phyloP scores from a whole-genome alignment of 1,139 yeast genomes.

The Magnusiomyces tetraspermus region DNA sequence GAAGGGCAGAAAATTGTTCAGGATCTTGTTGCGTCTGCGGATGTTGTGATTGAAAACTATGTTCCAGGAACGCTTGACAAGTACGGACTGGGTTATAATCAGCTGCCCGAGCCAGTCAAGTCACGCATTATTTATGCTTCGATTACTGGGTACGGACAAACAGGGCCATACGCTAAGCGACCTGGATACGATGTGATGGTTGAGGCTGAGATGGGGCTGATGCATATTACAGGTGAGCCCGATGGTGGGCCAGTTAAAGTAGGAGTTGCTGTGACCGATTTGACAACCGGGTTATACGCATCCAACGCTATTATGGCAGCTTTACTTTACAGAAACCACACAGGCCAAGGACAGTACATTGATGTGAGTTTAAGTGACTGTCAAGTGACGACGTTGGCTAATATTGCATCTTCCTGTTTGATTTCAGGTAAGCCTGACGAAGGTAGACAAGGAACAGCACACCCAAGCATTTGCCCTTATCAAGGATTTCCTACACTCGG shows the following conservation, averaged over 20 bases:
- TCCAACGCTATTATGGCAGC: constrained; percentile 35
- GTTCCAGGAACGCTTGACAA: constrained; percentile 35
- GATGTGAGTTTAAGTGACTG: constrained; percentile 35
- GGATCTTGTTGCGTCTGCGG: constrained; percentile 29
- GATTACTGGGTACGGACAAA: constrained; percentile 37
- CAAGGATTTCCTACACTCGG: constrained; percentile 35
- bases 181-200: constrained; percentile 41
- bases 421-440: constrained; percentile 35
- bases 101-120: constrained; percentile 19
- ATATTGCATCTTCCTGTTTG: constrained; percentile 35
- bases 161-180: constrained; percentile 32
- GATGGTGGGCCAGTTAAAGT: constrained; percentile 37
- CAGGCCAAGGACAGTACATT: constrained; percentile 33
- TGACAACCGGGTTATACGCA: constrained; percentile 37
- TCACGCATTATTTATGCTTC: constrained; percentile 33
- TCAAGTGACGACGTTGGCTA: constrained; percentile 35
- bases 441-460: constrained; percentile 38
- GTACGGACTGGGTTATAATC: constrained; percentile 32
- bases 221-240: constrained; percentile 39
- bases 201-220: constrained; percentile 38
- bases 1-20: constrained; percentile 31
- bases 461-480: constrained; percentile 38
- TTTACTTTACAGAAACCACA: constrained; percentile 23
- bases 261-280: constrained; percentile 38
- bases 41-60: constrained; percentile 36